These are phyloP conservation scores for Hymenoscyphus occultus DNA, from an alignment of 2,329 filamentous ascomycete genomes.

Conservation along the genomic window DNA sequence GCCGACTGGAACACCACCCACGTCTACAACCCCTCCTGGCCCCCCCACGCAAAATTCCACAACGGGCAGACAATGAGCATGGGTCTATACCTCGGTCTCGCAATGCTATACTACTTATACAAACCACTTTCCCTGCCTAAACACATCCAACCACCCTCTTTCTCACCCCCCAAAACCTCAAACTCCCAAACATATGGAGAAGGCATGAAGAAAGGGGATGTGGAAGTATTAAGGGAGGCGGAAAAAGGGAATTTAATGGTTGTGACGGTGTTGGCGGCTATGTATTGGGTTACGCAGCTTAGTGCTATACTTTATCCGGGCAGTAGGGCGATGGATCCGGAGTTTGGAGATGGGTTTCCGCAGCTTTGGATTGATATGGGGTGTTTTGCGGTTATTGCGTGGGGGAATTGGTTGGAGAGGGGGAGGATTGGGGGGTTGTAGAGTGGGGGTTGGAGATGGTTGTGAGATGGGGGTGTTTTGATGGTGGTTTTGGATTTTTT, in stretches of 20 bases:
- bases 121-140: constrained; percentile 14
- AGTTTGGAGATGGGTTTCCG: constrained; percentile 42
- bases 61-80: constrained; percentile 52
- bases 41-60: constrained; percentile 50
- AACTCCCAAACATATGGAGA: too few species aligned
- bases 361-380: constrained; percentile 32
- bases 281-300: constrained; percentile 45
- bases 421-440: not conserved
- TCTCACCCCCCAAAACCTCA: not conserved
- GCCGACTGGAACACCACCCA: constrained; percentile 45
- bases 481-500: too few species aligned
- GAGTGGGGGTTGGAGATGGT: not conserved
- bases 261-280: constrained; percentile 40
- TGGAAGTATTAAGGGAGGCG: constrained; percentile 25
- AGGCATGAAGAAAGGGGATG: not conserved
- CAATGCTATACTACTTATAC: constrained; percentile 40
- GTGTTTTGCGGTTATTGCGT: not conserved
- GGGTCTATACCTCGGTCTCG: constrained; percentile 40
- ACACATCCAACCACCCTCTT: not conserved
- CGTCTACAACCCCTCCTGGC: constrained; percentile 47
- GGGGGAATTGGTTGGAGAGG: not conserved
- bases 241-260: constrained; percentile 30
- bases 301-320: constrained; percentile 47
- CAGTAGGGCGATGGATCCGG: constrained; percentile 43
- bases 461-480: too few species aligned